A percentile compares a stretch with the other conserved stretches of the same genome.
Conservation (phyloP, 2,329 filamentous ascomycete species). For the Fusarium udum region DNA sequence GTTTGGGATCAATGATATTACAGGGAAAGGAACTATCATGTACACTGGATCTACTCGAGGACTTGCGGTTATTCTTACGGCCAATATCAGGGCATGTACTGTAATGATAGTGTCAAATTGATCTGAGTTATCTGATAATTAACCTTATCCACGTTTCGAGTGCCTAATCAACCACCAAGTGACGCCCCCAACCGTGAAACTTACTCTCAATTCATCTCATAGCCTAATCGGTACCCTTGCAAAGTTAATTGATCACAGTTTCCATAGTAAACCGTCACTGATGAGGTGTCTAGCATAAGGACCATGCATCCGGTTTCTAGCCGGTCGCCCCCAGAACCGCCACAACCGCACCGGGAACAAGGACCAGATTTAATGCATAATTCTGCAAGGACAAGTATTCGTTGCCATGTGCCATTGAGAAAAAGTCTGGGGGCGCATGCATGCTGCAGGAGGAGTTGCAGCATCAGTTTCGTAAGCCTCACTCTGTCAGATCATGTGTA, state of each 20-base stretch:
- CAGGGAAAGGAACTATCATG: constrained; percentile 2
- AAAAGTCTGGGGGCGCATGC: constrained; percentile 8
- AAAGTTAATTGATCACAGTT: background rate
- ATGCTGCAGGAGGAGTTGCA: constrained; percentile 17
- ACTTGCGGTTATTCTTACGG: background rate
- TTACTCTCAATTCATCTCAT: background rate
- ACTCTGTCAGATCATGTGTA: constrained; percentile 24
- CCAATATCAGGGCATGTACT: constrained; percentile 3
- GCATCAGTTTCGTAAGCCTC: constrained; percentile 3
- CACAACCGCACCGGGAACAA: constrained; percentile 17
- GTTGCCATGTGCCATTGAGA: constrained; percentile 1
- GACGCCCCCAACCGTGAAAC: background rate
- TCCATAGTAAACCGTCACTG: background rate
- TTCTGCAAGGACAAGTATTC: constrained; percentile 4
- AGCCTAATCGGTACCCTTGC: background rate
- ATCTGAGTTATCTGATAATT: background rate
- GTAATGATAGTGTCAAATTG: constrained; percentile 20
- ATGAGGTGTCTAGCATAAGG: constrained; percentile 19
- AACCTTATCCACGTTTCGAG: background rate
- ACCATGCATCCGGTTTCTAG: constrained; percentile 24
- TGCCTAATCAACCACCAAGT: background rate
- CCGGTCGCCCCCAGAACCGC: constrained; percentile 14
- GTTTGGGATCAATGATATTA: constrained; percentile 10
- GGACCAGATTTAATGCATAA: background rate
- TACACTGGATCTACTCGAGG: constrained; percentile 1